These are phyloP conservation scores for Phytophthora cryptogea DNA, from an alignment of 352 stramenopile species.

Conservation along the genomic window DNA sequence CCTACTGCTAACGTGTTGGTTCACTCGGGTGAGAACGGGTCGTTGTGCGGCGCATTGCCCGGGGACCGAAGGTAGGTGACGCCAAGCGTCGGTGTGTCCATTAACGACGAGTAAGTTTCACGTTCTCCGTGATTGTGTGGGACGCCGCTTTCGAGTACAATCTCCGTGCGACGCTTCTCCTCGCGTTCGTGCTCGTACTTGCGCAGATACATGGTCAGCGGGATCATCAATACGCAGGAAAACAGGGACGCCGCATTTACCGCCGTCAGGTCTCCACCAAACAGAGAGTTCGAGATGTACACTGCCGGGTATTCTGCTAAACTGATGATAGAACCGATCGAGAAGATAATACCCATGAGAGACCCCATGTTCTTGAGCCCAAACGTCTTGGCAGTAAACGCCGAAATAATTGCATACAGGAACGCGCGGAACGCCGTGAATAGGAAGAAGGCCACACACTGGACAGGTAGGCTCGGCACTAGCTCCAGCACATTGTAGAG, in stretches of 20 bases:
- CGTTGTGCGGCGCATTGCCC: conserved; percentile 29
- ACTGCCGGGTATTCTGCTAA: conserved; percentile 83
- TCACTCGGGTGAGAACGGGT: conserved; percentile 35
- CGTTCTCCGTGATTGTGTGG: conserved; percentile 22
- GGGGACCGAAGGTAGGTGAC: conserved; percentile 67
- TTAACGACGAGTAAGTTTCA: conserved; percentile 47
- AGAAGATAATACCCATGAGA: conserved; percentile 86
- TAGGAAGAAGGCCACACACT: conserved; percentile 75
- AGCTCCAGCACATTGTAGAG: conserved; percentile 78
- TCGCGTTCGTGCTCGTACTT: conserved; percentile 57
- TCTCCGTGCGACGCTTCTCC: conserved; percentile 37
- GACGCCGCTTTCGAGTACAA: conserved; percentile 29
- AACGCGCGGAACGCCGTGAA: conserved; percentile 88
- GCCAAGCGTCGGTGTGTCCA: conserved; percentile 50
- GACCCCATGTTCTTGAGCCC: conserved; percentile 84
- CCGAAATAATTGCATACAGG: conserved; percentile 86
- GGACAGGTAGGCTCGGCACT: conserved; percentile 62
- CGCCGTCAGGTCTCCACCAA: conserved; percentile 57
- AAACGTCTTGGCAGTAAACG: conserved; percentile 88
- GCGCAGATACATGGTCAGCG: conserved; percentile 59
- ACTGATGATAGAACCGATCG: conserved; percentile 70
- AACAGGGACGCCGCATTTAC: conserved; percentile 58
- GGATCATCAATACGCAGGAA: conserved; percentile 60
- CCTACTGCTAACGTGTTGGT: conserved; percentile 1
- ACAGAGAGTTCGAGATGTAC: conserved; percentile 65